These are phyloP conservation scores for Fonsecaea pedrosoi DNA, from an alignment of 2,329 filamentous ascomycete species.

Conservation along the genomic window DNA sequence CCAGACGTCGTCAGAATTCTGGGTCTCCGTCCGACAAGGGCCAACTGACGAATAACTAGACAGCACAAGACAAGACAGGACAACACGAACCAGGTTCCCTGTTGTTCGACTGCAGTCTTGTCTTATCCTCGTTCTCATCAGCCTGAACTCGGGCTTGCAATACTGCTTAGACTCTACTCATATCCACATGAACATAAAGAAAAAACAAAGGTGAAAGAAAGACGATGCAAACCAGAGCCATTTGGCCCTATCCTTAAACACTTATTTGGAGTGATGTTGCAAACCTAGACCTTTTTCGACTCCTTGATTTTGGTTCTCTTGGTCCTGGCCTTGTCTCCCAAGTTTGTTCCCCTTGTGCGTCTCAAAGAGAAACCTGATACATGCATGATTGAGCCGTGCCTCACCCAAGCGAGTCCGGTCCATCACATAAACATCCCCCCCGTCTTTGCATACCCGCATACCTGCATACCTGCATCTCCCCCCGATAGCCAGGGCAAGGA, in stretches of 20 bases:
- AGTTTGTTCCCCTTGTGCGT: background rate
- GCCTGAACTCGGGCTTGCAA: no score
- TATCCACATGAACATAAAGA: no score
- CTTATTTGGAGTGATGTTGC: background rate
- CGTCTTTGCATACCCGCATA: background rate
- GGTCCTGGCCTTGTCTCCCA: background rate
- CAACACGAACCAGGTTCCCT: background rate
- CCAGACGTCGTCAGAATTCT: no score
- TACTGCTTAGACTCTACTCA: no score
- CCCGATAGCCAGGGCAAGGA: background rate
- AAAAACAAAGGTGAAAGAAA: background rate
- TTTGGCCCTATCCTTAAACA: background rate
- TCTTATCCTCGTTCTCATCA: no score
- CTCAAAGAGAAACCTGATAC: background rate
- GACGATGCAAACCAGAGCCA: background rate
- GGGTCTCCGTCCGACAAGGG: no score
- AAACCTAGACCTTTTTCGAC: background rate
- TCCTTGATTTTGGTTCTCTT: background rate
- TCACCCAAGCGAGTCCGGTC: background rate
- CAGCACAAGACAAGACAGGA: no score
- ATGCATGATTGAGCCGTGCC: slow-evolving; percentile 1
- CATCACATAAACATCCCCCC: background rate
- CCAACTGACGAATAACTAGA: no score
- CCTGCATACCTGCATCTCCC: background rate
- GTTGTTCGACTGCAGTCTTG: no score